Evolutionary conservation across 352 stramenopile species (phyloP), one percentile per base, ranked within the genome.

Genomic region (Phytophthora boehmeriae): DNA sequence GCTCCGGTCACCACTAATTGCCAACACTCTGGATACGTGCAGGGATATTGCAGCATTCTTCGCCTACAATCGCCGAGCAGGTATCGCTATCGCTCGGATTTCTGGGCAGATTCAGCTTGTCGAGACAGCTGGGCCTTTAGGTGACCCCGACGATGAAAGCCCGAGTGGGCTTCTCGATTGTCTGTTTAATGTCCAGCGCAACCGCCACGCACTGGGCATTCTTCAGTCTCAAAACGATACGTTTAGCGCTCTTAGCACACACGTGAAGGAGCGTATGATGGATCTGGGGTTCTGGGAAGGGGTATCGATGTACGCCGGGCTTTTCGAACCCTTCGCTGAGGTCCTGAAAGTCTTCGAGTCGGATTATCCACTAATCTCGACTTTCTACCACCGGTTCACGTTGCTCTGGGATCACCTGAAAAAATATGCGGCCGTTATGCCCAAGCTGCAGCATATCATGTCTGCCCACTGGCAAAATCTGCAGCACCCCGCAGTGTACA

Each of bases 381-480:
- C 75, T 8, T 92, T 90, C 45, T 92, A 90, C 65, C 78, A 90
- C 54, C 74, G 75, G 22, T 92, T 90, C 64, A 88, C 80, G 23
- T 54, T 80, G 41, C 50, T 92, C 23, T 90, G 83, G 78, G 53
- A 54, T 9, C 80, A 92, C 48, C 39, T 92, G 2, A 72, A 92
- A 32, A 88, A 86, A 58, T 86, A 72, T 45, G 72, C 71, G n/a
- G 68, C 59, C 30, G 53, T 81, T 13, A 62, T 75, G 19, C 63
- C 76, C n/a, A 75, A 81, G 36, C 69, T 82, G 17, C 68, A 88
- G 43, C 62, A 78, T 16, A 74, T 89, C 51, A 78, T 92, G 55
- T 80, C 75, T 9, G 57, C 72, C 30, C 73, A 88, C 52, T 91
- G 81, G 81, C 68, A 82, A 25, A 54, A 42, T 16, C 76, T 91